Percentiles rank a stretch among this genome's conserved stretches.
Conservation (phyloP, 306 rosid genomes). For the Gillenia trifoliata region DNA sequence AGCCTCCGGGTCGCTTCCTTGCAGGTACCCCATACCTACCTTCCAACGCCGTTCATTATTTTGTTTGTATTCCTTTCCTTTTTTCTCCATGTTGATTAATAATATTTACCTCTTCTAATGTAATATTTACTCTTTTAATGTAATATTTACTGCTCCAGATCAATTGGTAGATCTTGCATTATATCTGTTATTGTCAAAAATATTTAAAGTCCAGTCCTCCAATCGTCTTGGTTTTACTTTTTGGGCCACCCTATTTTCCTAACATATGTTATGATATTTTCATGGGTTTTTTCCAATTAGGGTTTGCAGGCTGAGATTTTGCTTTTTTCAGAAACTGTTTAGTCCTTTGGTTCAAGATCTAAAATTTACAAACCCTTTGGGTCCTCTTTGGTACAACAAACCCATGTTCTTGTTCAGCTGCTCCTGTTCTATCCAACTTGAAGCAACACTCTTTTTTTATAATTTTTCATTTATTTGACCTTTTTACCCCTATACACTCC, state of each 20-base stretch:
- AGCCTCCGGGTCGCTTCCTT: conserved; percentile 28
- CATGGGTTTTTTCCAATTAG: neutral
- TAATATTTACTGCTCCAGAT: neutral
- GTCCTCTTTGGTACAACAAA: neutral
- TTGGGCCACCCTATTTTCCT: neutral
- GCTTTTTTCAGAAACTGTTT: neutral
- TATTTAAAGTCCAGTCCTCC: neutral
- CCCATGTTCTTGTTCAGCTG: neutral
- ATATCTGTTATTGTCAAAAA: neutral
- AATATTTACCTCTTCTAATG: neutral
- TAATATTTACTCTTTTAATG: neutral
- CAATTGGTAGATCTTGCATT: neutral
- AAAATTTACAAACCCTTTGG: neutral
- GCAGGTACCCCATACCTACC: conserved; percentile 30
- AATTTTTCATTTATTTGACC: conserved; percentile 3
- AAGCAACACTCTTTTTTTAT: neutral
- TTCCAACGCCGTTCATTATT: neutral
- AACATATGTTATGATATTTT: neutral
- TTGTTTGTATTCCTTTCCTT: neutral
- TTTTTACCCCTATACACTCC: conserved; percentile 15
- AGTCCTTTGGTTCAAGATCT: conserved; percentile 3
- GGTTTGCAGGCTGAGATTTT: neutral
- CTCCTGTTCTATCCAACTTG: neutral
- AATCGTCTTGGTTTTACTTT: neutral
- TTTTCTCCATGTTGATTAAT: neutral